Evolutionary conservation across 345 rosid genomes (phyloP), one percentile per base, ranked within the genome.

Genomic region (Hevea brasiliensis): DNA sequence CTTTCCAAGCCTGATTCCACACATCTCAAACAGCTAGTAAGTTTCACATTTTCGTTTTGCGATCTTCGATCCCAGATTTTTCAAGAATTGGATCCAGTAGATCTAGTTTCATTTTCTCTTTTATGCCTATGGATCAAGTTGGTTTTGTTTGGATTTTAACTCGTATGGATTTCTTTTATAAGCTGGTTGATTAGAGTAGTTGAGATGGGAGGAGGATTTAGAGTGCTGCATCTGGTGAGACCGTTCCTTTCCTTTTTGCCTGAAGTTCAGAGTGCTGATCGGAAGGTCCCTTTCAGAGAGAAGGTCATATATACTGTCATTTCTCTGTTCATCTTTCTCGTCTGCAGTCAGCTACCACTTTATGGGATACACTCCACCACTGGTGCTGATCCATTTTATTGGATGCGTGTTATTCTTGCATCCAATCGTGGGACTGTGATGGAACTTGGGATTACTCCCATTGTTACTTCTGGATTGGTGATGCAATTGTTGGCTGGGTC

Each of bases 371-470:
- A 89, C 45, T 87, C 92, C 1, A 88, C 92, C 0, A 89, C 92
- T 0, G 91, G 90, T 20, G 94, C 90, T 0, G 91, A 89, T 82
- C 94, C 94, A 0, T 89, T 89, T 79, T 87, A 89, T 51, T 87
- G 92, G 94, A 88, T 89, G 90, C 91, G 92, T 71, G 94, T 87
- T 58, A 89, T 87, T 60, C 94, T 89, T 47, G 94, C 92, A 0
- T 89, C 94, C 0, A 89, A 81, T 72, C 94, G 92, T 64, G 94
- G 94, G 2, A 88, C 94, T 17, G 94, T 86, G 8, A 88, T 89
- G 94, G 90, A 89, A 78, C 89, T 89, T 17, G 94, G 94, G 63
- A 89, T 89, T 51, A 87, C 94, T 24, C 94, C 92, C 2, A 88
- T 89, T 61, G 92, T 88, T 24, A 89, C 92, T 1, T 87, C 94